Evolutionary conservation across 169 alveolate species (phyloP), one percentile per base, ranked within the genome.

Genomic region (Plasmodium reichenowi): DNA sequence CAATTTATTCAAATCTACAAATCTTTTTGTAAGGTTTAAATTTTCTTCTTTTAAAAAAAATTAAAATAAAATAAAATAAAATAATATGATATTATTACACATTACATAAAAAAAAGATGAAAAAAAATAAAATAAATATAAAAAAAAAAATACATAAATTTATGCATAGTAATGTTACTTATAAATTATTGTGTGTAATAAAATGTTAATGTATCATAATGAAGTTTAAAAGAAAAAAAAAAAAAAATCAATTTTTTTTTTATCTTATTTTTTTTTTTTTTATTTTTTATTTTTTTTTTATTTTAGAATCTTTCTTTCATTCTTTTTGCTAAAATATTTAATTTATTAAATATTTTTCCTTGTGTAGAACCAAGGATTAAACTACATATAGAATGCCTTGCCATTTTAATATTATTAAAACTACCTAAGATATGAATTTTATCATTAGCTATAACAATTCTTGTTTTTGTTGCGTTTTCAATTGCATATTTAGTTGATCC

Each of bases 401-500:
- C 99, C 86, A 97, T 94, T 91, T 97, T 97, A 72, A 98, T 98
- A 95, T 98, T 98, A 60, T 97, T 95, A 93, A 97, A 98, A 76
- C 98, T 95, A 10, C 98, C 97, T 94, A 94, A 88, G 9, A 95
- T 89, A 67, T 94, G 97, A 32, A 96, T 93, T 80, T 94, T 92
- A 47, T 93, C 95, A 13, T 89, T 94, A 52, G 96, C 96, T 50
- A 98, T 89, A 8, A 98, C 98, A 10, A 98, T 97, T 85, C 99
- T 97, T n/a, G 99, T 98, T 88, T 99, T 96, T 0, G 99, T 98
- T 15, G 99, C 98, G 92, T 99, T 99, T 88, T 99, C 99, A 7
- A 98, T 98, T 7, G 99, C 99, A 94, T 97, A 97, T 95, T 98
- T 98, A 24, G 99, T 99, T 91, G 98, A 97, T 8, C 99, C 99